phyloP scores from a whole-genome alignment of 2,329 filamentous ascomycete species.

The Dothidotthia symphoricarpi region DNA sequence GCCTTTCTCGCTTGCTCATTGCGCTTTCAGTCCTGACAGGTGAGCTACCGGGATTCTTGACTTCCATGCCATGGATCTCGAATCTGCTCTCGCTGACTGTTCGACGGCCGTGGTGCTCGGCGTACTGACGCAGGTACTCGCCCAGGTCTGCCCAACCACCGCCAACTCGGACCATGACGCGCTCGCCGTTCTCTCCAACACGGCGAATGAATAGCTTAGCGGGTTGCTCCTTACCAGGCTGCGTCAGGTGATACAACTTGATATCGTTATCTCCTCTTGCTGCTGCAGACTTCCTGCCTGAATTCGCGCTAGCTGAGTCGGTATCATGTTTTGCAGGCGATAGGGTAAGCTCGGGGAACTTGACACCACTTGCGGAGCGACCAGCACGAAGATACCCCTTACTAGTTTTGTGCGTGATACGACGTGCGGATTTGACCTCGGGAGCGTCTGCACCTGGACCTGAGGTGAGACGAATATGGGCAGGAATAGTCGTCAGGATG shows the following conservation, averaged over 20 bases:
- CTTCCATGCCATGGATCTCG: constrained; percentile 54
- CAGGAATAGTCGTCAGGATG: constrained; percentile 74
- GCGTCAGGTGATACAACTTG: constrained; percentile 86
- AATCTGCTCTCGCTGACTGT: constrained; percentile 56
- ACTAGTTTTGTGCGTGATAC: constrained; percentile 29
- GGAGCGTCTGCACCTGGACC: constrained; percentile 30
- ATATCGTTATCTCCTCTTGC: constrained; percentile 60
- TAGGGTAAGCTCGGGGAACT: constrained; percentile 39
- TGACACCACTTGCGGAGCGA: constrained; percentile 33
- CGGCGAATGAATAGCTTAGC: constrained; percentile 93
- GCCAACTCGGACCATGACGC: constrained; percentile 96
- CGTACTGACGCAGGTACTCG: constrained; percentile 92
- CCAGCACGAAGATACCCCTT: constrained; percentile 33
- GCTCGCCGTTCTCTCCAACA: constrained; percentile 84
- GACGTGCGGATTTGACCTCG: constrained; percentile 30
- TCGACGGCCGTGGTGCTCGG: constrained; percentile 82
- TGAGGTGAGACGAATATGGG: constrained; percentile 69
- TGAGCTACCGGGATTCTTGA: constrained; percentile 26
- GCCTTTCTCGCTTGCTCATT: constrained; percentile 26
- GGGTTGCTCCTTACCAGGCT: constrained; percentile 77
- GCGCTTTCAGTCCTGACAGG: constrained; percentile 31
- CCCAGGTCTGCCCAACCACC: constrained; percentile 97
- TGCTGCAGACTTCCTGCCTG: constrained; percentile 31
- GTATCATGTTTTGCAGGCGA: constrained; percentile 39
- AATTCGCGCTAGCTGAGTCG: constrained; percentile 23